Evolutionary conservation across 2,329 filamentous ascomycete species (phyloP).

Genomic region (Corynespora cassiicola): DNA sequence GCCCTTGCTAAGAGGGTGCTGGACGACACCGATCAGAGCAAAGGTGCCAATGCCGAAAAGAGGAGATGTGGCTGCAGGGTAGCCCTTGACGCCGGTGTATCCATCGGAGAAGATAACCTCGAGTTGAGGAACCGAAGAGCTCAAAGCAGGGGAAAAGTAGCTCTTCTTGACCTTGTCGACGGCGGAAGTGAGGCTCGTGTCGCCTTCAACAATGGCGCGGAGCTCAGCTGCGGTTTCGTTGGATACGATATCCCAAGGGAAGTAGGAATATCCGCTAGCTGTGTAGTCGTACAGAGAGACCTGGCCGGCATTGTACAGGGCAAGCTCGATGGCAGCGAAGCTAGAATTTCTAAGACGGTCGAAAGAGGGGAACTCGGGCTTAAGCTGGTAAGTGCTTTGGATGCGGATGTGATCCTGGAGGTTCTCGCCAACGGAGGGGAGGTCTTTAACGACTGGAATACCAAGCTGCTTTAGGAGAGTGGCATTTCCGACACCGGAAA

Average conservation of each 20-base stretch:
- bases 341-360: constrained; percentile 32
- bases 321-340: constrained; percentile 48
- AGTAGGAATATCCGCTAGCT: constrained; percentile 48
- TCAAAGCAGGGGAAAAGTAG: constrained; percentile 42
- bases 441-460: constrained; percentile 24
- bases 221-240: constrained; percentile 39
- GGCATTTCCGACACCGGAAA: constrained; percentile 29
- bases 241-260: constrained; percentile 50
- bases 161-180: constrained; percentile 27
- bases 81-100: constrained; percentile 51
- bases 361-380: constrained; percentile 28
- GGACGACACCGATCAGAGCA: constrained; percentile 42
- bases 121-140: constrained; percentile 46
- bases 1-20: constrained; percentile 42
- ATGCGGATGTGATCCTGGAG: constrained; percentile 42
- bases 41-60: constrained; percentile 36
- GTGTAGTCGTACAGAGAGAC: constrained; percentile 50
- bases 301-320: constrained; percentile 41
- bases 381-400: constrained; percentile 28
- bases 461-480: constrained; percentile 19
- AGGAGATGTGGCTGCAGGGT: constrained; percentile 30
- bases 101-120: constrained; percentile 56
- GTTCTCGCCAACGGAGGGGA: constrained; percentile 34
- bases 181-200: constrained; percentile 16
- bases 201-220: constrained; percentile 38